Conservation (phyloP, 1,284 basidiomycete genomes). For the Vanrija humicola region DNA sequence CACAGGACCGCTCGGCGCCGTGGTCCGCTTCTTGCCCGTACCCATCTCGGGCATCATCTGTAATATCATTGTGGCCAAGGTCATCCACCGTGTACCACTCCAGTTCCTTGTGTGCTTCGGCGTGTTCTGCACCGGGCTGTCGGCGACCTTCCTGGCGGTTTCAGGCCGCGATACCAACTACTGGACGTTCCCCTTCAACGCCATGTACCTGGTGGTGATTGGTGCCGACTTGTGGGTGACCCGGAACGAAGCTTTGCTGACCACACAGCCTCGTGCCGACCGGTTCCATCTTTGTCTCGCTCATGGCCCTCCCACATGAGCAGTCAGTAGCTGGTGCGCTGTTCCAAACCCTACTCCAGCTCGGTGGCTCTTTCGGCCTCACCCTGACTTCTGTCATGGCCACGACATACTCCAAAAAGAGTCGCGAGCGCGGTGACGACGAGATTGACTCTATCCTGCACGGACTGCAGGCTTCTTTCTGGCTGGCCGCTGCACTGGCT, state of each 20-base stretch:
- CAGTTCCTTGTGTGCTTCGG: slow-evolving; percentile 55
- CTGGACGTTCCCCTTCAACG: slow-evolving; percentile 12
- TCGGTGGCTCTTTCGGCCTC: slow-evolving; percentile 66
- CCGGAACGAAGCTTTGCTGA: neutral
- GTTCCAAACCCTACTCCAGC: slow-evolving; percentile 43
- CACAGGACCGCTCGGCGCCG: slow-evolving; percentile 54
- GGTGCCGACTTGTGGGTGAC: slow-evolving; percentile 61
- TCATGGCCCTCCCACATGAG: slow-evolving; percentile 61
- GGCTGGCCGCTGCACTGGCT: slow-evolving; percentile 35
- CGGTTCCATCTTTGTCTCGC: slow-evolving; percentile 68
- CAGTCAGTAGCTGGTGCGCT: slow-evolving; percentile 68
- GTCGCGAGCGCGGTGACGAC: slow-evolving; percentile 11
- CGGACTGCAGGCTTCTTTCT: slow-evolving; percentile 41
- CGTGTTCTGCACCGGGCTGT: slow-evolving; percentile 54
- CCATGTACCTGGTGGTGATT: slow-evolving; percentile 57
- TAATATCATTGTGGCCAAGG: slow-evolving; percentile 50
- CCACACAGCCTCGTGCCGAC: slow-evolving; percentile 56
- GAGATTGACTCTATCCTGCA: slow-evolving; percentile 18
- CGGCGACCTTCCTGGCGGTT: slow-evolving; percentile 67
- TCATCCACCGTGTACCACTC: slow-evolving; percentile 6
- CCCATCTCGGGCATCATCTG: slow-evolving; percentile 61
- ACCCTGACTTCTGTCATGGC: slow-evolving; percentile 68
- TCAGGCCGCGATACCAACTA: slow-evolving; percentile 50
- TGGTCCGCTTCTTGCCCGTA: slow-evolving; percentile 70
- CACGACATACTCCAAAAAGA: slow-evolving; percentile 2